phyloP scores from a whole-genome alignment of 2,329 filamentous ascomycete genomes.

The Dryadomyces quercus-mongolicae region DNA sequence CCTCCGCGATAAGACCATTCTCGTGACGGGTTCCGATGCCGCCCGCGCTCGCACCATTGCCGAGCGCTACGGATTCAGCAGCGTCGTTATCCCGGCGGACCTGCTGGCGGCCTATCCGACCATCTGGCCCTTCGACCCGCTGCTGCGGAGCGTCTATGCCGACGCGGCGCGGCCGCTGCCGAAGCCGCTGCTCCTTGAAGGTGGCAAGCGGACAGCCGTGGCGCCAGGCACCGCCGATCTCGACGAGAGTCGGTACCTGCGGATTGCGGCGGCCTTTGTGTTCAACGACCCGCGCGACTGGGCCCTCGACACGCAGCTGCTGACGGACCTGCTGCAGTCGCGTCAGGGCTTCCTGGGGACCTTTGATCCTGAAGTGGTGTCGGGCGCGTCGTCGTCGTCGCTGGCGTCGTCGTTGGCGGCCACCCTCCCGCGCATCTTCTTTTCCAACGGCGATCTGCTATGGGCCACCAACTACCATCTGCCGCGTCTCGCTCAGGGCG shows the following conservation, averaged over 20 bases:
- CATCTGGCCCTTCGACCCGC: conserved; percentile 73
- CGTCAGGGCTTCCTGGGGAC: conserved; percentile 71
- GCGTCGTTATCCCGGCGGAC: conserved; percentile 76
- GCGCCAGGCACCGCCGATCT: neutral
- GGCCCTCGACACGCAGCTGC: conserved; percentile 78
- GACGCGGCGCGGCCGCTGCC: conserved; percentile 46
- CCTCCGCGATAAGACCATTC: conserved; percentile 48
- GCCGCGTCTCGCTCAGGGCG: conserved; percentile 82
- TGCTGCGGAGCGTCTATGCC: conserved; percentile 50
- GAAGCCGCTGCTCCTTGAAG: conserved; percentile 26
- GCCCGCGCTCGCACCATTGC: conserved; percentile 61
- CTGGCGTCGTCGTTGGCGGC: conserved; percentile 12
- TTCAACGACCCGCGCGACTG: conserved; percentile 96
- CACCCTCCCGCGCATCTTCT: conserved; percentile 51
- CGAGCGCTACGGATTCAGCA: conserved; percentile 65
- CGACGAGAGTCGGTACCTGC: conserved; percentile 7
- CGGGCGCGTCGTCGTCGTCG: conserved; percentile 50
- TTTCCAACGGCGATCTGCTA: conserved; percentile 80
- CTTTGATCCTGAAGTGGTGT: conserved; percentile 54
- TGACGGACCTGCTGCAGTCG: conserved; percentile 74
- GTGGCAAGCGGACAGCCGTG: conserved; percentile 18
- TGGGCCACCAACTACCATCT: conserved; percentile 81
- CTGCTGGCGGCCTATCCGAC: conserved; percentile 61
- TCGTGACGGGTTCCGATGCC: conserved; percentile 61
- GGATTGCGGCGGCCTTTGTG: conserved; percentile 77